Evolutionary conservation across 2,329 filamentous ascomycete genomes (phyloP), one percentile per base, ranked within the genome.

Genomic region (Aspergillus pseudoviridinutans): DNA sequence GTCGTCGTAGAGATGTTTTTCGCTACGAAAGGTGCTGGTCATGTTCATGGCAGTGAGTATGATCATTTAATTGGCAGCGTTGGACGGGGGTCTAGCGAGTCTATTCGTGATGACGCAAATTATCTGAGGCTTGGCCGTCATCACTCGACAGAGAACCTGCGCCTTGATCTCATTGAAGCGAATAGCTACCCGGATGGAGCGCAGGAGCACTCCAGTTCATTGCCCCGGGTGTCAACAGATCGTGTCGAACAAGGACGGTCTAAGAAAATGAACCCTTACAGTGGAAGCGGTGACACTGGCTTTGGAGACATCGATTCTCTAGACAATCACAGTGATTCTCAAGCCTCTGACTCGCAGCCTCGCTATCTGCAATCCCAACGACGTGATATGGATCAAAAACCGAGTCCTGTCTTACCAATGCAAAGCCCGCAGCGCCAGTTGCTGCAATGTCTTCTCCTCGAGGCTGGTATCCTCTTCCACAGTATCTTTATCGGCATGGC

Each of bases 1-100:
- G 90, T 96, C 6, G 84, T 86, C 2, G 83, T 97, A 53, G 93
- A 97, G 74, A 96, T 94, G 77, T 91, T 92, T 71, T 87, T 97
- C 64, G 92, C 91, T 0, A 89, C 87, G 54, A 82, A 82, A 68
- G 85, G 85, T 4, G 84, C 84, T 8, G 79, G 79, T 17, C 84
- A 87, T 68, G 78, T 80, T 50, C 84, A 87, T 67, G 74, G 77
- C 12, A 78, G 73, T 32, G 81, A 82, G 58, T 83, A 82, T 60
- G 79, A 82, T 60, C 76, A 76, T 38, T 56, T 77, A 25, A 76
- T 76, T 49, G 62, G 67, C 28, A 69, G 69, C 27, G 58, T 65
- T 41, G 61, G 63, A 17, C 59, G 59, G 50, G 64, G 65, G 35
- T 62, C 65, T 49, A 59, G 56, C 29, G 57, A 64, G 8, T 59